Conservation (phyloP, 225 moss, liverwort and hornwort species). For the Pseudisothecium myosuroides region DNA sequence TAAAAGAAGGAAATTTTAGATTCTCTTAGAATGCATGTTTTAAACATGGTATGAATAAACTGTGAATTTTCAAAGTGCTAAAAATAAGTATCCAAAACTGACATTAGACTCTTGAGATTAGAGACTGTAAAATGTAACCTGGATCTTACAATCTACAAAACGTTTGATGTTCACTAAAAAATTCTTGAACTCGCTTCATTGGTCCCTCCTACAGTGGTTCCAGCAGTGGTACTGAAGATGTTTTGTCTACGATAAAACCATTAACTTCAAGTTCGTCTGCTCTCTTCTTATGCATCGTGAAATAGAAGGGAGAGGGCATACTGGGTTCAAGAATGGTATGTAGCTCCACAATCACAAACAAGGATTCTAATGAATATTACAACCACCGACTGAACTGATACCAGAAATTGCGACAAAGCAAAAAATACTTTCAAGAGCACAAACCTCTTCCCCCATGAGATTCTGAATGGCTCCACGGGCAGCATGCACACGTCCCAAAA, state of each 20-base stretch:
- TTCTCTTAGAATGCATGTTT: neutral
- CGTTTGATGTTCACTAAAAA: neutral
- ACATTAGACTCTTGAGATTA: neutral
- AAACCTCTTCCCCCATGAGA: conserved; percentile 77
- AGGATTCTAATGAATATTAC: neutral
- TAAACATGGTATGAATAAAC: neutral
- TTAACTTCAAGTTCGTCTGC: neutral
- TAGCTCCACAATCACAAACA: neutral
- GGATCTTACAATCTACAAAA: neutral
- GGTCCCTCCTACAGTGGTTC: neutral
- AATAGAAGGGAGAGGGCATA: neutral
- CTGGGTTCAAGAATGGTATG: neutral
- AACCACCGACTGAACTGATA: neutral
- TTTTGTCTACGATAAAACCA: neutral
- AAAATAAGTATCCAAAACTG: neutral
- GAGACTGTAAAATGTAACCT: neutral
- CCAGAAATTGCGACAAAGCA: neutral
- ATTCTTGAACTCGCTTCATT: neutral
- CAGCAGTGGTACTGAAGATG: neutral
- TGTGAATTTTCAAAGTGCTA: neutral
- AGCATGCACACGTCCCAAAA: conserved; percentile 86
- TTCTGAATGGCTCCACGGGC: conserved; percentile 82
- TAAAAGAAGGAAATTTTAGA: neutral
- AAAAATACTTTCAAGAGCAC: neutral
- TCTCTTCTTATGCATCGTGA: neutral